Evolutionary conservation across 352 stramenopile species (phyloP).

Genomic region (Phytophthora cryptogea): DNA sequence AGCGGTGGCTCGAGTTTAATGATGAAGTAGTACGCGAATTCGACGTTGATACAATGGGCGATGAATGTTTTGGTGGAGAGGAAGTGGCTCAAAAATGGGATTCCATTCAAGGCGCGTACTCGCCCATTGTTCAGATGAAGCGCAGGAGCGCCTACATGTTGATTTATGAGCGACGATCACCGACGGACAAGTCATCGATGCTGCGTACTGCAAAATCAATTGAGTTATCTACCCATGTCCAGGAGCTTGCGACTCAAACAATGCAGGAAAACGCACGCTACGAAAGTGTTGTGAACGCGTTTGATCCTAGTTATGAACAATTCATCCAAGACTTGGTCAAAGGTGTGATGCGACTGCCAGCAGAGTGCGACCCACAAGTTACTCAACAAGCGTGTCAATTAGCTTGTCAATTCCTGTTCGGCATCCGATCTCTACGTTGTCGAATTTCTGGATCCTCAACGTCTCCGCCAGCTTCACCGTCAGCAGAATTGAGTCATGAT

Average conservation of each 20-base stretch:
- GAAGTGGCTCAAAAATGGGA: slow-evolving; percentile 73
- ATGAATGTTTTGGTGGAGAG: slow-evolving; percentile 92
- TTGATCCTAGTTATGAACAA: slow-evolving; percentile 36
- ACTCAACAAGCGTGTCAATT: slow-evolving; percentile 24
- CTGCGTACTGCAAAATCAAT: not conserved
- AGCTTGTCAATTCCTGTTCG: slow-evolving; percentile 47
- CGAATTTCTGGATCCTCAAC: not conserved
- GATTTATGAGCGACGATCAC: slow-evolving; percentile 58
- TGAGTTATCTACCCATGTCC: slow-evolving; percentile 15
- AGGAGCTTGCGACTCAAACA: slow-evolving; percentile 25
- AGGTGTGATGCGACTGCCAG: slow-evolving; percentile 4
- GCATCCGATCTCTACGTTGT: slow-evolving; percentile 33
- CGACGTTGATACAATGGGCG: slow-evolving; percentile 66
- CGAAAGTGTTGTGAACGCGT: slow-evolving; percentile 42
- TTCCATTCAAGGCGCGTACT: slow-evolving; percentile 23
- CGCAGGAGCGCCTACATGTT: slow-evolving; percentile 79
- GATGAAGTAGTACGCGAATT: slow-evolving; percentile 89
- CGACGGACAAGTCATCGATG: not conserved
- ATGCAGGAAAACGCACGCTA: slow-evolving; percentile 38
- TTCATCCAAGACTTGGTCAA: slow-evolving; percentile 32
- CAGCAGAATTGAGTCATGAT: slow-evolving; percentile 1
- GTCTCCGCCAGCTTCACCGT: not conserved
- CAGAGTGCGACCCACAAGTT: not conserved
- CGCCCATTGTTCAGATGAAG: slow-evolving; percentile 60
- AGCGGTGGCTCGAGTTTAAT: slow-evolving; percentile 93